Evolutionary conservation across 2,329 filamentous ascomycete genomes (phyloP).

Genomic region (Aspergillus cejpii): DNA sequence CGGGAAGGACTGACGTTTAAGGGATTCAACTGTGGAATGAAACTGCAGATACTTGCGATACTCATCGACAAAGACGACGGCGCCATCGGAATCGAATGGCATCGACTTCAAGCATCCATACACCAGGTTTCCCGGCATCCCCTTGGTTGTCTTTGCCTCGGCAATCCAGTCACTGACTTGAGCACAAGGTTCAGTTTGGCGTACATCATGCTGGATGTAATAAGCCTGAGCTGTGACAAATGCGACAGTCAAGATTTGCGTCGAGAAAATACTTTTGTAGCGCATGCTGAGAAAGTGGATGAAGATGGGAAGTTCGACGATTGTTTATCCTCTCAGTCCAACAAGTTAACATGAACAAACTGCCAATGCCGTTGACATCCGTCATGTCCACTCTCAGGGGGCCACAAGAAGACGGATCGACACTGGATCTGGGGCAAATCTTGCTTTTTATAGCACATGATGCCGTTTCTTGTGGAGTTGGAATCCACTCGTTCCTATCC

Average conservation of each 20-base stretch:
- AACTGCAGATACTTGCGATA: slow-evolving; percentile 40
- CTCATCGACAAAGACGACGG: slow-evolving; percentile 20
- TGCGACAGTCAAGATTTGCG: not conserved
- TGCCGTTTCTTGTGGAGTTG: not conserved
- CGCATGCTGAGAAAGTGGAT: not conserved
- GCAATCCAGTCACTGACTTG: not conserved
- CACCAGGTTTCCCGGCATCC: slow-evolving; percentile 9
- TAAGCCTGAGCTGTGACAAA: not conserved
- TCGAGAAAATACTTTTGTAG: not conserved
- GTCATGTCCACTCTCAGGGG: not conserved
- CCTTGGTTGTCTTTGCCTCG: slow-evolving; percentile 3
- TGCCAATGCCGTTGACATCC: not conserved
- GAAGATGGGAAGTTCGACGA: not conserved
- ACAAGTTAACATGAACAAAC: too few relatives aligned
- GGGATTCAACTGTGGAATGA: slow-evolving; percentile 45
- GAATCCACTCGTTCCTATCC: too few relatives aligned
- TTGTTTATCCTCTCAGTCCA: not conserved
- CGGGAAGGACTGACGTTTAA: slow-evolving; percentile 29
- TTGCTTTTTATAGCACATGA: not conserved
- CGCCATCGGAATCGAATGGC: slow-evolving; percentile 24
- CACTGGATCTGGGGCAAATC: not conserved
- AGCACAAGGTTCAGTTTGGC: not conserved
- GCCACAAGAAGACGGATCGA: not conserved
- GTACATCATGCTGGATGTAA: not conserved
- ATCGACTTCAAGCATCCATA: slow-evolving; percentile 25